Conservation (phyloP, 202 grass and related monocot genomes). For the Cymbopogon flexuosus region DNA sequence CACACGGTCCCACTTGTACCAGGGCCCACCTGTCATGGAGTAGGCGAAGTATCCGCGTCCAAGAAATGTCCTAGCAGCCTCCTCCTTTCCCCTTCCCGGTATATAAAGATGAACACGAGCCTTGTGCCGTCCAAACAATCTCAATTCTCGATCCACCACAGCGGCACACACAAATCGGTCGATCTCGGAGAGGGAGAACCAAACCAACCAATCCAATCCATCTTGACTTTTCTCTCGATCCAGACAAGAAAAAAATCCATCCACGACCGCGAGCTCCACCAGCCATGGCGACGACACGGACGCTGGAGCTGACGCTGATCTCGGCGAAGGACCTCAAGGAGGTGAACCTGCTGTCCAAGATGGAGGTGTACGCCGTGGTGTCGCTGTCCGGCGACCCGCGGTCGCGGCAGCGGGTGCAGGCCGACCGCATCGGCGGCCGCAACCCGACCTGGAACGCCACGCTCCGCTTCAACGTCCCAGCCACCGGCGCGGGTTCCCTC, state of each 20-base stretch:
- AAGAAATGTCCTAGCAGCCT: neutral
- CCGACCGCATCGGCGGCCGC: constrained; percentile 51
- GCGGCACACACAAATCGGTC: neutral
- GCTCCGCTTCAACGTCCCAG: constrained; percentile 49
- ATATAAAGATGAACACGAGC: neutral
- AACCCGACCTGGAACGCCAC: constrained; percentile 72
- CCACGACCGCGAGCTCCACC: neutral
- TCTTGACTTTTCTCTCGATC: neutral
- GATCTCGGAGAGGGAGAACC: neutral
- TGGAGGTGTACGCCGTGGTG: constrained; percentile 74
- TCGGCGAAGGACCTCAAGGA: constrained; percentile 82
- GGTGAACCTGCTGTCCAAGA: constrained; percentile 68
- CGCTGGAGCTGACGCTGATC: constrained; percentile 66
- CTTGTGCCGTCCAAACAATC: neutral
- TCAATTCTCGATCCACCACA: neutral
- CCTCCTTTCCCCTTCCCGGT: neutral
- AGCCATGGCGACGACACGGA: constrained; percentile 48
- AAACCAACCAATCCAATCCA: neutral
- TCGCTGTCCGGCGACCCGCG: constrained; percentile 58
- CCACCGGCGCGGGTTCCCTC: neutral
- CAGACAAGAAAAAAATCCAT: neutral
- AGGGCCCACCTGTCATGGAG: neutral
- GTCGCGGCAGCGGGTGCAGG: constrained; percentile 38
- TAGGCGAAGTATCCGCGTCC: rapidly evolving
- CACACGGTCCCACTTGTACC: rapidly evolving